Base-by-base conservation (phyloP, 164 flowering plant species). In the Stephania japonica region DNA sequence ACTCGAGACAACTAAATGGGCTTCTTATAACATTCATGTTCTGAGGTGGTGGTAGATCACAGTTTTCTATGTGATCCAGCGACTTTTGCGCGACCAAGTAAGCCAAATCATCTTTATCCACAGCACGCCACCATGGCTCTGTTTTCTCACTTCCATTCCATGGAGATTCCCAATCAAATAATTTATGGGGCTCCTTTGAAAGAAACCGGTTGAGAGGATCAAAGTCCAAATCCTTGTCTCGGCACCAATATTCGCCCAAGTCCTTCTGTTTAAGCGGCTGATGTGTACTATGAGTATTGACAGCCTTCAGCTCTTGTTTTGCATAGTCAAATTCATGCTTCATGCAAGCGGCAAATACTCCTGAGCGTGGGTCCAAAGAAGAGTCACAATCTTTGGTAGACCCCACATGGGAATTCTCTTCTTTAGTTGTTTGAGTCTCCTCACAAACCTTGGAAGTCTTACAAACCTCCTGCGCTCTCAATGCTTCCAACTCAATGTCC, bases 21-120 rank as follows among this genome's bases (percentile, higher is more conserved):
- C 76, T 75, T 56, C 66, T 75, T 68, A 77, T 69, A 26, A 75
- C 53, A 64, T 80, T 78, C 75, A 69, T 78, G 25, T 41, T 44
- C 75, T 77, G 85, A 6, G 85, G 87, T 59, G 74, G 81, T 1
- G 87, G 89, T 78, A 85, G 85, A 79, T 89, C 90, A 77, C 86
- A 86, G 65, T 86, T 87, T 72, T 82, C 83, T 66, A 84, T 76
- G 69, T 81, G 80, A 67, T 79, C 82, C 24, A 79, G 71, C 6
- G 90, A 81, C 69, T 78, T 83, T 69, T 75, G 80, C 66, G 88
- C 87, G 72, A 85, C 87, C 76, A 86, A 81, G 42, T 81, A 79
- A 75, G 85, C 88, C 75, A 84, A 73, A 63, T 84, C 88, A 38
- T 83, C 79, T 81, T 80, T 83, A 74, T 86, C 89, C 38, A 83